Conservation (phyloP, 768 basidiomycete species). For the Thelephora aurantiotincta region DNA sequence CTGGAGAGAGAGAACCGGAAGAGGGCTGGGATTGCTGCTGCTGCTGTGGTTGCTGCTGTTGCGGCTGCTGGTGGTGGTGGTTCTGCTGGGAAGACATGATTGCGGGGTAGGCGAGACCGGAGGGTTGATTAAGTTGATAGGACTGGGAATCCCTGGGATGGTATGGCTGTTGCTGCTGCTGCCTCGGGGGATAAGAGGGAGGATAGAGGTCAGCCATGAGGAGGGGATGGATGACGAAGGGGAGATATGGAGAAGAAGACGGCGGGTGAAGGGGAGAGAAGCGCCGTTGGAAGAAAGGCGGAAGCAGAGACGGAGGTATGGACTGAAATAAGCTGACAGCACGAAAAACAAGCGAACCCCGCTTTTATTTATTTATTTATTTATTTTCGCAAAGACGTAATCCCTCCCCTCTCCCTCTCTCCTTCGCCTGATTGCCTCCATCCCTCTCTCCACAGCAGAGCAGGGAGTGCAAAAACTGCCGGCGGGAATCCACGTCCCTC, state of each 20-base stretch:
- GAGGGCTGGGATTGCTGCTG: no score
- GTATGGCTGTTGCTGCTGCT: constrained; percentile 28
- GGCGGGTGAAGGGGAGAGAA: constrained; percentile 8
- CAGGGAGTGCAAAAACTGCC: not conserved
- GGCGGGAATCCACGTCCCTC: not conserved
- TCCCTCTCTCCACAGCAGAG: not conserved
- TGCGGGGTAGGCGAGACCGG: constrained; percentile 7
- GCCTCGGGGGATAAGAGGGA: constrained; percentile 22
- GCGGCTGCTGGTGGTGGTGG: constrained; percentile 8
- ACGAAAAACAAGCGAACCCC: not conserved
- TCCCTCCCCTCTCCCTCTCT: not conserved
- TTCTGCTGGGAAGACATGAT: constrained; percentile 1
- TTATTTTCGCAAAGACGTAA: not conserved
- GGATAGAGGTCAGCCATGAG: constrained; percentile 33
- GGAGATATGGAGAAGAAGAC: constrained; percentile 9
- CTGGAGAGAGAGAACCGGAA: constrained; percentile 14
- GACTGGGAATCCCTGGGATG: constrained; percentile 9
- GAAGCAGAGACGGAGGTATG: constrained; percentile 5
- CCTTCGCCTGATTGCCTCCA: not conserved
- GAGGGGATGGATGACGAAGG: constrained; percentile 5
- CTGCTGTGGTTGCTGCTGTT: constrained; percentile 10
- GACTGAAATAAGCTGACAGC: constrained; percentile 5
- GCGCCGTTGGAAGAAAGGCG: constrained; percentile 4
- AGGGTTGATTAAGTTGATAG: constrained; percentile 14
- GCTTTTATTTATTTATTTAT: not conserved